These are phyloP conservation scores for Acidiella bohemica DNA, from an alignment of 495 filamentous ascomycete species.

Conservation along the genomic window DNA sequence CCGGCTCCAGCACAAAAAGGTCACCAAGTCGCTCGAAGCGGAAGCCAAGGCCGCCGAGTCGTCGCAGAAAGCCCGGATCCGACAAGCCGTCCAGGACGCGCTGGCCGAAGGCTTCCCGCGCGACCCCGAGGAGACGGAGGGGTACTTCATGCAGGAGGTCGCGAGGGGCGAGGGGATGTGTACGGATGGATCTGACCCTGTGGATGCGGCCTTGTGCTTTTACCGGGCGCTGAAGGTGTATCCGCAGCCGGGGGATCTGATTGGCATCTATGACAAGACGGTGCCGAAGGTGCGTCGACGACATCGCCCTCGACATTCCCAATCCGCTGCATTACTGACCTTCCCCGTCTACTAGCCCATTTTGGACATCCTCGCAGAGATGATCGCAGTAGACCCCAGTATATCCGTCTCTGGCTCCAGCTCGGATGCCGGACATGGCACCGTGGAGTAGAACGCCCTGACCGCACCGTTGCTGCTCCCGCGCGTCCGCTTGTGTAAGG, in stretches of 20 bases:
- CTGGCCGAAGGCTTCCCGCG: conserved; percentile 84
- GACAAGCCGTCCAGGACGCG: conserved; percentile 56
- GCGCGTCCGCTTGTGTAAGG: neutral
- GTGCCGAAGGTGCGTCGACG: conserved; percentile 57
- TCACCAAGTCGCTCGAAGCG: conserved; percentile 63
- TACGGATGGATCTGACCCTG: conserved; percentile 47
- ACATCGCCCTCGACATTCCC: neutral
- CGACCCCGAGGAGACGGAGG: conserved; percentile 79
- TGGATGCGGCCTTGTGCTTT: conserved; percentile 86
- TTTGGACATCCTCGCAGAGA: conserved; percentile 88
- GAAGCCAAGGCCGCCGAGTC: conserved; percentile 53
- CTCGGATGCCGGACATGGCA: conserved; percentile 17
- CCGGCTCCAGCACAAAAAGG: conserved; percentile 65
- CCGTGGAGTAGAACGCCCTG: conserved; percentile 13
- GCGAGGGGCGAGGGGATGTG: conserved; percentile 62
- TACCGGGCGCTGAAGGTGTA: conserved; percentile 98
- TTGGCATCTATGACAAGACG: conserved; percentile 95
- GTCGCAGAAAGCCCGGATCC: conserved; percentile 58
- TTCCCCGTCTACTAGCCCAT: conserved; percentile 45
- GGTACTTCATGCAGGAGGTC: conserved; percentile 90
- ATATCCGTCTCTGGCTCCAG: conserved; percentile 44
- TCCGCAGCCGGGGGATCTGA: conserved; percentile 80
- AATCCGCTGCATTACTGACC: neutral
- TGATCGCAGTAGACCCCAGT: conserved; percentile 79
- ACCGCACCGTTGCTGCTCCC: neutral